Conservation (phyloP, 129 eudicot genomes). For the Chrysanthemum seticuspe region DNA sequence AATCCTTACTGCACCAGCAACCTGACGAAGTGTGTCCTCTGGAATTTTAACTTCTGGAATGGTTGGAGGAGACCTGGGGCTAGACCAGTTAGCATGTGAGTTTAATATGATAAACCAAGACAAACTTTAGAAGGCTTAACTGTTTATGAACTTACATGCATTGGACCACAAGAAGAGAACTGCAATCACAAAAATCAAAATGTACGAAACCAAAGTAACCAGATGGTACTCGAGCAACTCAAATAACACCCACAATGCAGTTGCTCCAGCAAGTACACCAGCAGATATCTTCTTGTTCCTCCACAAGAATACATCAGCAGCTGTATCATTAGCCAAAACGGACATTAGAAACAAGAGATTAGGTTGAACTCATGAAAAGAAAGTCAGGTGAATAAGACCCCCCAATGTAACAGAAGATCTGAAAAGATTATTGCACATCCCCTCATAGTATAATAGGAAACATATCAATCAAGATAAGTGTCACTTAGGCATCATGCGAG, state of each 20-base stretch:
- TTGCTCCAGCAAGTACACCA: constrained; percentile 57
- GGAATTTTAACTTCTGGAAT: constrained; percentile 72
- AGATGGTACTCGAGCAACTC: constrained; percentile 70
- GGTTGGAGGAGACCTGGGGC: constrained; percentile 53
- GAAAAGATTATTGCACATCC: too few species aligned
- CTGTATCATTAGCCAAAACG: constrained; percentile 29
- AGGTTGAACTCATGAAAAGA: not conserved
- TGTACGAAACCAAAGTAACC: constrained; percentile 61
- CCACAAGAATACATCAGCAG: constrained; percentile 83
- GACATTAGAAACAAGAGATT: not conserved
- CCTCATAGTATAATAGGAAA: too few species aligned
- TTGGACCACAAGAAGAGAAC: constrained; percentile 71
- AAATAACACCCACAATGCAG: constrained; percentile 70
- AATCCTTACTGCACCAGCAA: constrained; percentile 49
- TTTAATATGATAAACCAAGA: not conserved
- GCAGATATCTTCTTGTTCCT: constrained; percentile 86
- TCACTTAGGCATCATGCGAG: too few species aligned
- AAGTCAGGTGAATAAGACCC: not conserved
- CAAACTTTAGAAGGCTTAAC: constrained; percentile 31
- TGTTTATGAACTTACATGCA: constrained; percentile 55
- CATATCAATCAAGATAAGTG: too few species aligned
- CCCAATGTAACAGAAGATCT: too few species aligned
- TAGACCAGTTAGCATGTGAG: constrained; percentile 6
- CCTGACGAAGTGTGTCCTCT: constrained; percentile 50
- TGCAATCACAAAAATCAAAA: constrained; percentile 49